Evolutionary conservation across 805 yeast species (phyloP), one percentile per base, ranked within the genome.

Genomic region (Nakazawaea wyomingensis): DNA sequence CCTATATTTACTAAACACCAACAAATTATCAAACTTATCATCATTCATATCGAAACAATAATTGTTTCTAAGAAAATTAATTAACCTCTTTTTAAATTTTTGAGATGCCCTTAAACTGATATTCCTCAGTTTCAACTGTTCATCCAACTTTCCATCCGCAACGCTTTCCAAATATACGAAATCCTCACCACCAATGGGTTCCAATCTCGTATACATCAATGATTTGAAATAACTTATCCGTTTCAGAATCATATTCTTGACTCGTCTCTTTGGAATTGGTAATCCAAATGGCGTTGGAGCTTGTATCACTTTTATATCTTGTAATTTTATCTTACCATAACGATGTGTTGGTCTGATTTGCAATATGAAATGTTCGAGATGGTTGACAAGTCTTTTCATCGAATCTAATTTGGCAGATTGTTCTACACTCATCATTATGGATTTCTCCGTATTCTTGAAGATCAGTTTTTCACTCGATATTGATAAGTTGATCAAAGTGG

Each of bases 171-270:
- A 17, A 31, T 22, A 24, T 4, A 9, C 20, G 28, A 42, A 18
- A 36, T 42, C 46, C 6, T 20, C 18, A 10, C n/a, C 6, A 3
- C 31, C 4, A 1, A 43, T 4, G 2, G 46, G 46, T 19, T 38
- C 40, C 7, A 43, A 20, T 17, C 21, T 34, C 9, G 13, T 9
- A 32, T 43, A 43, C 43, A 43, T 33, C 27, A 43, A 34, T 8
- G 16, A n/a, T 14, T 43, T 43, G 32, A 28, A 43, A 28, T 19
- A 43, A 8, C 18, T 21, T 5, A 43, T 21, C 37, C 29, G 33
- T 2, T 32, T 21, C 8, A 14, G 5, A 5, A 43, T 14, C 19
- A 38, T 8, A n/a, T 43, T 43, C 11, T 13, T 21, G 3, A 29
- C 9, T 21, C 46, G 19, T 18, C 21, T 11, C 16, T 33, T 33